These are phyloP conservation scores for Irpex rosettiformis DNA, from an alignment of 1,284 basidiomycete genomes.

Conservation along the genomic window DNA sequence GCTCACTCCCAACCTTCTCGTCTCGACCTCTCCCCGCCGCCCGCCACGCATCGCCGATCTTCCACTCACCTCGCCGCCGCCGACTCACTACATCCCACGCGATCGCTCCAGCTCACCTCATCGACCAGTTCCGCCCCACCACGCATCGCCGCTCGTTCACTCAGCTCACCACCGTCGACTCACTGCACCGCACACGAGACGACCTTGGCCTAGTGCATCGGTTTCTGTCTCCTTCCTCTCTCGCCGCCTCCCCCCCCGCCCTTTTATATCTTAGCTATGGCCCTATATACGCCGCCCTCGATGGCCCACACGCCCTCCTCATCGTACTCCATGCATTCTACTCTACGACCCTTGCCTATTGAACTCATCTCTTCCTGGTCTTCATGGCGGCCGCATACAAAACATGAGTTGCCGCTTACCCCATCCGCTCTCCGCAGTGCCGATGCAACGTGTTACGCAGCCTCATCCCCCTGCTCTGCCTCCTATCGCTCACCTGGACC, in stretches of 20 bases:
- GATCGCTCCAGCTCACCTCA: no score
- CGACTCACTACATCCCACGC: no score
- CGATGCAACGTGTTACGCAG: conserved; percentile 31
- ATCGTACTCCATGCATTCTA: conserved; percentile 32
- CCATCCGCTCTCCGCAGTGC: conserved; percentile 47
- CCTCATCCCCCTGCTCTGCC: conserved; percentile 35
- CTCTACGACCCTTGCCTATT: conserved; percentile 39
- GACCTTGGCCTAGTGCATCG: no score
- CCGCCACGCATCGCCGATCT: no score
- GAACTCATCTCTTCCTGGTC: conserved; percentile 41
- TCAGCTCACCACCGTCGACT: no score
- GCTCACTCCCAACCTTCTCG: no score
- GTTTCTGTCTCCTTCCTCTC: conserved; percentile 17
- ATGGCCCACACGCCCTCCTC: conserved; percentile 38
- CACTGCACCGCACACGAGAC: no score
- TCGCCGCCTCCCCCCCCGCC: conserved; percentile 12
- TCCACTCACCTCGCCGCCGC: no score
- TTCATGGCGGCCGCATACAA: conserved; percentile 32
- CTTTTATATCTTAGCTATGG: conserved; percentile 32
- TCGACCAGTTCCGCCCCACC: no score
- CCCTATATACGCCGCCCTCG: conserved; percentile 48
- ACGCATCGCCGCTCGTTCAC: no score
- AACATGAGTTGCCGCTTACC: conserved; percentile 37
- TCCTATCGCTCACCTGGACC: conserved; percentile 32
- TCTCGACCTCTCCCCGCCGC: no score